Percentiles rank a stretch among this genome's conserved stretches.
Conservation (phyloP, 2,329 filamentous ascomycete genomes). For the Chaetomium sp. region DNA sequence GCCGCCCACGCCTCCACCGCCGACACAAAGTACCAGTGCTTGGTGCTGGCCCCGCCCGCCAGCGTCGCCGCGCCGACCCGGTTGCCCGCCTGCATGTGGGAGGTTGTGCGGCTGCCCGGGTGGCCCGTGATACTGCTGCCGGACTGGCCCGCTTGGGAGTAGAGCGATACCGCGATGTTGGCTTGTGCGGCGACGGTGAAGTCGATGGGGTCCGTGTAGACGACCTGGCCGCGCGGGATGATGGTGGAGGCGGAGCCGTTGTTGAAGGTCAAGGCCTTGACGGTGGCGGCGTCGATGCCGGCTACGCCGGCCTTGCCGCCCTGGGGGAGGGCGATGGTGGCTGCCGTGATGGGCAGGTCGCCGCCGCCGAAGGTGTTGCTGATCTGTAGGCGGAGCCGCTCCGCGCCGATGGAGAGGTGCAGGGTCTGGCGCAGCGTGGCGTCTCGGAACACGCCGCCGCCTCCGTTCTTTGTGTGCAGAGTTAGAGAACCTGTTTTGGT, state of each 20-base stretch:
- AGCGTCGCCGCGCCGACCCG: constrained; percentile 54
- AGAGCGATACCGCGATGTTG: constrained; percentile 61
- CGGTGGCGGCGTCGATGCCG: constrained; percentile 53
- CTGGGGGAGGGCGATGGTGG: constrained; percentile 58
- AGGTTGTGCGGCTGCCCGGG: constrained; percentile 65
- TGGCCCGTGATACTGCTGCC: constrained; percentile 63
- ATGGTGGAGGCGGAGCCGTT: constrained; percentile 51
- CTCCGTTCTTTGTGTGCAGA: constrained; percentile 24
- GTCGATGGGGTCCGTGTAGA: constrained; percentile 63
- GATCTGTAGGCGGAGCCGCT: constrained; percentile 62
- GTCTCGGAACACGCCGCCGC: constrained; percentile 57
- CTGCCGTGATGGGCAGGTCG: constrained; percentile 61
- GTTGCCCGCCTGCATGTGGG: constrained; percentile 62
- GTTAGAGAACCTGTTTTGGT: not conserved
- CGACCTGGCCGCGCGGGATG: constrained; percentile 58
- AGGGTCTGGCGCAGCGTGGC: constrained; percentile 68
- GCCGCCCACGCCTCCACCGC: constrained; percentile 60
- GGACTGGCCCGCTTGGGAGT: constrained; percentile 57
- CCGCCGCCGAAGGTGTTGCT: constrained; percentile 67
- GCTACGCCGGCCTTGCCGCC: constrained; percentile 57
- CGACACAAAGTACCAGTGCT: constrained; percentile 61
- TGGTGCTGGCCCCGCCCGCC: constrained; percentile 40
- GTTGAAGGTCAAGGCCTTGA: constrained; percentile 60
- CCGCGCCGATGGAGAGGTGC: constrained; percentile 58
- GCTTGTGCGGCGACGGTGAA: constrained; percentile 54